Percentiles rank a stretch among this genome's conserved stretches.
These are phyloP conservation scores for Sclerotinia borealis DNA, from an alignment of 2,329 filamentous ascomycete genomes.

Conservation along the genomic window DNA sequence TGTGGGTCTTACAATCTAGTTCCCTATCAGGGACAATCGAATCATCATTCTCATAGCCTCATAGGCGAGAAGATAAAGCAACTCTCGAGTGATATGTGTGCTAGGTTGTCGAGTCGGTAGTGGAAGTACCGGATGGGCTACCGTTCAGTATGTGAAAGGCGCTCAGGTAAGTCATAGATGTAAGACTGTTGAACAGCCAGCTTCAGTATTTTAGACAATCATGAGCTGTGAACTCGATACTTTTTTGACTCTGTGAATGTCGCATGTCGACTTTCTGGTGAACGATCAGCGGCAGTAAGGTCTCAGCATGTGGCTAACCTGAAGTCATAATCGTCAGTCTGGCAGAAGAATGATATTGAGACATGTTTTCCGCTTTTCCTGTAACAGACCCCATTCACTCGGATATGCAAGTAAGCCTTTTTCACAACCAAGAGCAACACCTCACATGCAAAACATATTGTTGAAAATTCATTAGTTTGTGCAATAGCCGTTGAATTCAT, in stretches of 20 bases:
- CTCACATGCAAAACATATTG: slow-evolving; percentile 6
- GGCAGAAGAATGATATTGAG: background rate
- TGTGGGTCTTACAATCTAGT: no score
- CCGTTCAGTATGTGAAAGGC: background rate
- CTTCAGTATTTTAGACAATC: background rate
- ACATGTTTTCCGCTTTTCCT: background rate
- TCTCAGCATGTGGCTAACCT: background rate
- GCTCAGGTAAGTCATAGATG: background rate
- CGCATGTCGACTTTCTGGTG: background rate
- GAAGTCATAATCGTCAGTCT: background rate
- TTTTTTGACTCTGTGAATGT: background rate
- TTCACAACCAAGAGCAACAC: background rate
- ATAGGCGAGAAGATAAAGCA: no score
- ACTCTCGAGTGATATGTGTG: background rate
- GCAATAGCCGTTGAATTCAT: slow-evolving; percentile 33
- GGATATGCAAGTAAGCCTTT: background rate
- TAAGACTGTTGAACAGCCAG: background rate
- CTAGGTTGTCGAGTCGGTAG: background rate
- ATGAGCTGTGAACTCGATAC: background rate
- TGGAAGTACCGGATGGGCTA: background rate
- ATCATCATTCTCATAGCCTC: no score
- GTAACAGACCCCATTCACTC: background rate
- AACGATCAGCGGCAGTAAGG: background rate
- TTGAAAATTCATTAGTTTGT: slow-evolving; percentile 16
- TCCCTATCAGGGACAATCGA: background rate